Evolutionary conservation across 306 rosid species (phyloP), one percentile per base, ranked within the genome.

Genomic region (Quercus ilex): DNA sequence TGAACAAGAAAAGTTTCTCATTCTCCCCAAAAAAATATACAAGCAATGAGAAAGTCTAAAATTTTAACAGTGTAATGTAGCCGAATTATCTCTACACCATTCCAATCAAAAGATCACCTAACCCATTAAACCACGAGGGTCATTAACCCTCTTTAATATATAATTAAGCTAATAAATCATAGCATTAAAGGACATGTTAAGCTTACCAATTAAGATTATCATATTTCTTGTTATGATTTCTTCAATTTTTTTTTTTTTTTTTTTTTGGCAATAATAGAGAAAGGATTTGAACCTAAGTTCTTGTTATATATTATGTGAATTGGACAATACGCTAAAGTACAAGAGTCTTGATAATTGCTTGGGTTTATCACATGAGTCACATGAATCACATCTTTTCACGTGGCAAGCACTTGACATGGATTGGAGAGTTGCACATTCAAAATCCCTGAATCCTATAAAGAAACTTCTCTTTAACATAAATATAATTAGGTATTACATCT

Each of bases 331-430:
- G 1, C 10, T 38, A 38, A 38, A 11, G 11, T 38, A 38, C 46
- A 7, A 38, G 46, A 38, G 46, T 92, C 90, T 92, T 94, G 62
- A 92, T 82, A 80, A 94, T 87, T 68, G 92, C 98, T 75, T 85
- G 93, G 97, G 98, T 97, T 89, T 92, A 72, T 91, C 92, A 46
- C 94, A 97, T 20, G 97, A 93, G 65, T 94, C 98, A 6, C 97
- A 49, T 97, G 46, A 38, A 38, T 38, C 46, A 38, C 11, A 38
- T 0, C 83, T 92, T 97, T 71, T 92, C 98, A 73, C 87, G 79
- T 58, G 92, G 89, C 67, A 94, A 41, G 46, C 46, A 7, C 12
- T 41, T 2, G 0, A 9, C 46, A 41, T 2, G 46, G 12, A 41
- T 41, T 8, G 3, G 11, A 41, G 46, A 41, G 46, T 41, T 41